Conservation (phyloP, 176 grass and related monocot species). For the Eleusine indica region DNA sequence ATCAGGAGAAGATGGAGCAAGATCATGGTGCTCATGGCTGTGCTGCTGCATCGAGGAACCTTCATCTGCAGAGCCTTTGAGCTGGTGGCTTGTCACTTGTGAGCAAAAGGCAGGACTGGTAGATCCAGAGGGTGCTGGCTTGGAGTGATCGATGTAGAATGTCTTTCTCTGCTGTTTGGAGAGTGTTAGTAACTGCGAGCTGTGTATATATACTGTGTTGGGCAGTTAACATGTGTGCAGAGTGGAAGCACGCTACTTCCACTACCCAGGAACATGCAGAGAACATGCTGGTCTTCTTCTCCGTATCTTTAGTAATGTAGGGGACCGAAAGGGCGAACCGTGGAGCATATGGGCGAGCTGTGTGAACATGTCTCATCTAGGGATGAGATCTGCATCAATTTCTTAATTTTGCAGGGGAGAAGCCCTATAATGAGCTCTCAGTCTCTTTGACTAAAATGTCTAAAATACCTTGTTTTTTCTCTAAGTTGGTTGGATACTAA, state of each 20-base stretch:
- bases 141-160: background rate
- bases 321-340: conserved; percentile 4
- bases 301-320: background rate
- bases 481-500: too few species aligned
- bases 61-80: conserved; percentile 29
- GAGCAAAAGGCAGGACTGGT: background rate
- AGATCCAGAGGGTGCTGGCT: background rate
- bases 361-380: conserved; percentile 47
- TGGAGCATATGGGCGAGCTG: conserved; percentile 32
- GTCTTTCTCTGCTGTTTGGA: background rate
- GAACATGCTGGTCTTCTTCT: conserved; percentile 16
- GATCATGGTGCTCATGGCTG: conserved; percentile 39
- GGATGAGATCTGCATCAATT: conserved; percentile 19
- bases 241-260: conserved; percentile 4
- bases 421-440: background rate
- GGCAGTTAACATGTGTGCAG: background rate
- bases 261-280: conserved; percentile 30
- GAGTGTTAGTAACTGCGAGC: background rate
- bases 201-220: background rate
- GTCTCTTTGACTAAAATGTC: background rate
- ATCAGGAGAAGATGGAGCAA: conserved; percentile 47
- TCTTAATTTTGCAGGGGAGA: background rate
- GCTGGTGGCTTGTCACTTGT: background rate
- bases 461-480: background rate
- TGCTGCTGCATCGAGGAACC: conserved; percentile 2